Conservation (phyloP, 2,329 filamentous ascomycete genomes). For the Cladophialophora yegresii region DNA sequence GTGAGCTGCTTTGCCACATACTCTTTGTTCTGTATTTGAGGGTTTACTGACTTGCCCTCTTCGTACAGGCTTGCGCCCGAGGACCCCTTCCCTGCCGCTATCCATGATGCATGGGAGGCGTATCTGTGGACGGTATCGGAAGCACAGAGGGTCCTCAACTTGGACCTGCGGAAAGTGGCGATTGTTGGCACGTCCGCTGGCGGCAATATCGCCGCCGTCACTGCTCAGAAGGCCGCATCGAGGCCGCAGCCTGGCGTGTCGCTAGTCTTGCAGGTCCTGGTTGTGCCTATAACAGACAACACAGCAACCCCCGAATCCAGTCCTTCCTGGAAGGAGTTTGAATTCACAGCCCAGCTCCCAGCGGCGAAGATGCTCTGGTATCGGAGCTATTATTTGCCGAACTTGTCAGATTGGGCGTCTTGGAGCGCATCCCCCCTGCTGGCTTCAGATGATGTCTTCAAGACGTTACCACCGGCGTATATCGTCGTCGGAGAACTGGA, state of each 20-base stretch:
- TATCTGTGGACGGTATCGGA: conserved; percentile 49
- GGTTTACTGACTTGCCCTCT: background rate
- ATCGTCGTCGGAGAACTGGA: conserved; percentile 60
- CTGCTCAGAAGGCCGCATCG: conserved; percentile 53
- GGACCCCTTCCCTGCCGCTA: conserved; percentile 58
- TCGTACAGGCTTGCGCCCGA: conserved; percentile 57
- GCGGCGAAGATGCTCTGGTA: conserved; percentile 64
- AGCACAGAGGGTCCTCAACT: conserved; percentile 39
- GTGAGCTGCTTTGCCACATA: conserved; percentile 19
- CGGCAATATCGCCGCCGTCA: conserved; percentile 55
- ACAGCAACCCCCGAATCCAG: conserved; percentile 52
- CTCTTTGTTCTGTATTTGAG: background rate
- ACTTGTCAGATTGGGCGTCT: conserved; percentile 49
- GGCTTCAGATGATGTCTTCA: conserved; percentile 52
- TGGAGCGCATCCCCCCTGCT: conserved; percentile 59
- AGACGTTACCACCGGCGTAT: conserved; percentile 53
- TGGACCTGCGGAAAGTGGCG: conserved; percentile 50
- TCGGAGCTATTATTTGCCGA: conserved; percentile 58
- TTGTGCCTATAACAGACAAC: conserved; percentile 62
- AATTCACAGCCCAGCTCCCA: conserved; percentile 56
- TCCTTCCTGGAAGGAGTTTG: conserved; percentile 54
- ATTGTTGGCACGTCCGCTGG: conserved; percentile 56
- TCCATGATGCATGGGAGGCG: conserved; percentile 60
- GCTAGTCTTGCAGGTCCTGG: conserved; percentile 53
- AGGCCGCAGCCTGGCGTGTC: conserved; percentile 32